phyloP scores from a whole-genome alignment of 306 rosid genomes.

The Cucumis melo region DNA sequence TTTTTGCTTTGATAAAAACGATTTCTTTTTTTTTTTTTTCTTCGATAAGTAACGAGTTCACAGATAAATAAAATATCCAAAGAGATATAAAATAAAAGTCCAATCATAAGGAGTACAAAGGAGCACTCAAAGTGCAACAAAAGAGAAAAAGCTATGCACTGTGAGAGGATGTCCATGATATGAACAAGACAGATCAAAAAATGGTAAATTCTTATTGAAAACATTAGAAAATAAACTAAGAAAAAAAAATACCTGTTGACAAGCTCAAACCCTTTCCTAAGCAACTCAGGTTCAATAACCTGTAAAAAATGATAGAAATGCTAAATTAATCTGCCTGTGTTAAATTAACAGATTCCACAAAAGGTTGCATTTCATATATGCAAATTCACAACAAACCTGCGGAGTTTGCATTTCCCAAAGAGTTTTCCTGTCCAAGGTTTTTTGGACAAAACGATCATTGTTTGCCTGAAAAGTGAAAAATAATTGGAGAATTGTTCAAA shows the following conservation, averaged over 20 bases:
- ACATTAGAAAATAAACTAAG: not conserved
- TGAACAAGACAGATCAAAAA: no score
- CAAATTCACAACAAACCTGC: constrained; percentile 39
- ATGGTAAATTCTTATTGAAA: not conserved
- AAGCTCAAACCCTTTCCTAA: constrained; percentile 79
- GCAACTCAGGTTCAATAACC: constrained; percentile 80
- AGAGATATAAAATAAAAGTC: no score
- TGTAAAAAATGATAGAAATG: constrained; percentile 16
- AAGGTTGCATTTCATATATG: not conserved
- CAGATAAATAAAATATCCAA: no score
- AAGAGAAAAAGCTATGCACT: no score
- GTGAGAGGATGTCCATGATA: no score
- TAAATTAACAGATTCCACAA: not conserved
- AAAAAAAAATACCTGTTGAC: constrained; percentile 50
- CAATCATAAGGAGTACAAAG: no score
- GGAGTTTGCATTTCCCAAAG: constrained; percentile 99
- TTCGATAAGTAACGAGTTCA: no score
- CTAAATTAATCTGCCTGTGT: not conserved
- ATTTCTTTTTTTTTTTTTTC: no score
- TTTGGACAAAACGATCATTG: constrained; percentile 57
- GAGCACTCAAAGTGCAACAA: no score
- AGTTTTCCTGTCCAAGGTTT: constrained; percentile 72
- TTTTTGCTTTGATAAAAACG: no score
- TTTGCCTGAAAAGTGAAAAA: constrained; percentile 64
- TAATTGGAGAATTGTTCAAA: not conserved